phyloP scores from a whole-genome alignment of 179 eudicot species.

The Heliamphora pulchella region DNA sequence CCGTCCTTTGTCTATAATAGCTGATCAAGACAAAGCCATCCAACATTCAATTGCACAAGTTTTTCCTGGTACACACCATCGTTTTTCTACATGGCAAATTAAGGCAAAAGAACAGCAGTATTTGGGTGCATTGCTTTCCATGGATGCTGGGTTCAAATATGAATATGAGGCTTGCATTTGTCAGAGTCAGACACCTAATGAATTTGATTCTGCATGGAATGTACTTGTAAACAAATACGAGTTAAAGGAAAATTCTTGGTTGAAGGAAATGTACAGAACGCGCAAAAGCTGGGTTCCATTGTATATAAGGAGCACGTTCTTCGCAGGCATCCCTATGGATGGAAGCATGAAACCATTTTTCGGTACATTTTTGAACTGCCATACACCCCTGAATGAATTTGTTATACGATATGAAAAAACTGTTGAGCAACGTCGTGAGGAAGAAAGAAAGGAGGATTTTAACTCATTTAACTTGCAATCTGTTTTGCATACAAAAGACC shows the following conservation, averaged over 20 bases:
- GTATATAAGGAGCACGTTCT: constrained; percentile 34
- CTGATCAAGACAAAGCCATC: constrained; percentile 44
- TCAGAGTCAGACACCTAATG: constrained; percentile 44
- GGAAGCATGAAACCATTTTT: constrained; percentile 30
- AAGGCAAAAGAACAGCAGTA: constrained; percentile 34
- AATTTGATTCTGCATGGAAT: constrained; percentile 47
- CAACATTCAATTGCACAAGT: constrained; percentile 38
- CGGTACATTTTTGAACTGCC: constrained; percentile 26
- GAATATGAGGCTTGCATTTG: constrained; percentile 41
- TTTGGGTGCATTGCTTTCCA: constrained; percentile 35
- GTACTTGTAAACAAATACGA: constrained; percentile 35
- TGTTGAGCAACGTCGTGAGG: constrained; percentile 38
- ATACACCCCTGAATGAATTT: constrained; percentile 37
- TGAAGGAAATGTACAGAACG: constrained; percentile 38
- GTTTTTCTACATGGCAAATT: constrained; percentile 48
- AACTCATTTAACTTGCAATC: constrained; percentile 37
- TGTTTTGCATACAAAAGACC: constrained; percentile 42
- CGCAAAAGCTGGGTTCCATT: constrained; percentile 50
- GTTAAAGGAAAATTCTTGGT: constrained; percentile 38
- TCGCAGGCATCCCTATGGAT: constrained; percentile 34
- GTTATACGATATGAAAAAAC: constrained; percentile 37
- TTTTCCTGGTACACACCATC: constrained; percentile 46
- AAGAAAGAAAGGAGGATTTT: constrained; percentile 43
- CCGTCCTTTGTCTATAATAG: constrained; percentile 38
- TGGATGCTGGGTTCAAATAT: constrained; percentile 38